Conservation (phyloP, 768 basidiomycete species). For the Lanmaoa pseudosensibilis region DNA sequence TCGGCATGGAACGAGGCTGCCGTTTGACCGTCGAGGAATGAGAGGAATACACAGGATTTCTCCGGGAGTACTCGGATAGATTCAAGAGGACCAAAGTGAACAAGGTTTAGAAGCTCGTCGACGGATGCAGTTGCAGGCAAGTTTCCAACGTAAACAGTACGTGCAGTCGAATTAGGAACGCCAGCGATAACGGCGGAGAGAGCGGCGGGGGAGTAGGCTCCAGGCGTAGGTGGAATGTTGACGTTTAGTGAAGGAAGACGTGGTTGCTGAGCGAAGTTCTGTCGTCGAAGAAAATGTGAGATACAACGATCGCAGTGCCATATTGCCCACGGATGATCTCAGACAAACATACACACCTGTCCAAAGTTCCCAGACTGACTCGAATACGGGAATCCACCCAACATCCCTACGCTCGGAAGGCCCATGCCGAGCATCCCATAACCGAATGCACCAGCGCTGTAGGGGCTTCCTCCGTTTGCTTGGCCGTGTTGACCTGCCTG, state of each 20-base stretch:
- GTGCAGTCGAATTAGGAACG: slow-evolving; percentile 60
- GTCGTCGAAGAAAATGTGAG: slow-evolving; percentile 11
- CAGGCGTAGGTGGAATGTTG: slow-evolving; percentile 69
- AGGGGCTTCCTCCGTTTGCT: slow-evolving; percentile 50
- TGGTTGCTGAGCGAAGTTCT: slow-evolving; percentile 46
- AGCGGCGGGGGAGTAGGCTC: slow-evolving; percentile 77
- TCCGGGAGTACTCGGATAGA: slow-evolving; percentile 92
- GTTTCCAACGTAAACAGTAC: slow-evolving; percentile 97
- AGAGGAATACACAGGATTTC: slow-evolving; percentile 97
- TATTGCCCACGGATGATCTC: neutral
- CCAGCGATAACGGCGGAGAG: slow-evolving; percentile 70
- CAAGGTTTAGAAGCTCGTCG: slow-evolving; percentile 95
- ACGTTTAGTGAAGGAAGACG: slow-evolving; percentile 66
- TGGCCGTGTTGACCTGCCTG: slow-evolving; percentile 35
- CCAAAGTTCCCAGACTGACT: slow-evolving; percentile 69
- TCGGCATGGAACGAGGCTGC: slow-evolving; percentile 98
- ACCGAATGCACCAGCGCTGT: slow-evolving; percentile 51
- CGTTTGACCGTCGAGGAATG: slow-evolving; percentile 90
- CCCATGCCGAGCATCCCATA: slow-evolving; percentile 84
- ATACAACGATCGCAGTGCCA: neutral
- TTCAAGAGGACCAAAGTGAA: slow-evolving; percentile 97
- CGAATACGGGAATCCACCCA: slow-evolving; percentile 70
- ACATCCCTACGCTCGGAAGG: slow-evolving; percentile 69
- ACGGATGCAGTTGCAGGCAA: slow-evolving; percentile 94
- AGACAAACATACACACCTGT: slow-evolving; percentile 44